These are phyloP conservation scores for Penicillium cinerascens DNA, from an alignment of 495 filamentous ascomycete genomes.

Conservation along the genomic window DNA sequence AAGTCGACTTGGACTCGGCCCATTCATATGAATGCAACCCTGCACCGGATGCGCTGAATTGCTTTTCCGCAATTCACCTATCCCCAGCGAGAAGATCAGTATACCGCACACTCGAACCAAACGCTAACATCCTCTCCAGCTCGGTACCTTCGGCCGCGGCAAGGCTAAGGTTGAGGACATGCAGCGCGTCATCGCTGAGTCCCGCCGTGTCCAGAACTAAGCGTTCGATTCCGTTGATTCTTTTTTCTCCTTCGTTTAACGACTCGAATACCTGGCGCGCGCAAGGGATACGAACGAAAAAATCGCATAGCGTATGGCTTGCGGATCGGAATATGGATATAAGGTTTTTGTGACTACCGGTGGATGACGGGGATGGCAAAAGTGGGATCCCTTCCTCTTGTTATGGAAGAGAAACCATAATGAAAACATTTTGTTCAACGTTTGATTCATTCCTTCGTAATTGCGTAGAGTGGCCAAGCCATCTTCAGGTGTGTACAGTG, in stretches of 20 bases:
- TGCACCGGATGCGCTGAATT: not conserved
- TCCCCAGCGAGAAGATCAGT: not conserved
- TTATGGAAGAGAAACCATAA: slow-evolving; percentile 31
- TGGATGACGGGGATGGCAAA: slow-evolving; percentile 32
- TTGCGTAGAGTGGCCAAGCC: not conserved
- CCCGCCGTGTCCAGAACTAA: slow-evolving; percentile 76
- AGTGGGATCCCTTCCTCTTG: slow-evolving; percentile 27
- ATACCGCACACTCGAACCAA: not conserved
- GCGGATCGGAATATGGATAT: slow-evolving; percentile 23
- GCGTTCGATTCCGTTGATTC: slow-evolving; percentile 32
- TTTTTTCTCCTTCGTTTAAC: slow-evolving; percentile 32
- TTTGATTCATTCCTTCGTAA: slow-evolving; percentile 2
- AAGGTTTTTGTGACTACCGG: slow-evolving; percentile 26
- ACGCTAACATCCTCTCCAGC: slow-evolving; percentile 45
- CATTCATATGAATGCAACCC: not conserved
- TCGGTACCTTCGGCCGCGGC: slow-evolving; percentile 94
- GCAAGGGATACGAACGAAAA: slow-evolving; percentile 23
- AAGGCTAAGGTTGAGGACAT: slow-evolving; percentile 99
- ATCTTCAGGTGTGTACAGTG: too few species aligned
- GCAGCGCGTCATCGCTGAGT: slow-evolving; percentile 93
- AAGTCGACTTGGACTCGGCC: not conserved
- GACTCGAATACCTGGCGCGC: slow-evolving; percentile 30
- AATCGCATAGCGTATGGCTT: slow-evolving; percentile 27
- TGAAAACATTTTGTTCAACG: slow-evolving; percentile 30
- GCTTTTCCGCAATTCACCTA: not conserved